phyloP scores from a whole-genome alignment of 208 protist species.

The Crithidia sp. region DNA sequence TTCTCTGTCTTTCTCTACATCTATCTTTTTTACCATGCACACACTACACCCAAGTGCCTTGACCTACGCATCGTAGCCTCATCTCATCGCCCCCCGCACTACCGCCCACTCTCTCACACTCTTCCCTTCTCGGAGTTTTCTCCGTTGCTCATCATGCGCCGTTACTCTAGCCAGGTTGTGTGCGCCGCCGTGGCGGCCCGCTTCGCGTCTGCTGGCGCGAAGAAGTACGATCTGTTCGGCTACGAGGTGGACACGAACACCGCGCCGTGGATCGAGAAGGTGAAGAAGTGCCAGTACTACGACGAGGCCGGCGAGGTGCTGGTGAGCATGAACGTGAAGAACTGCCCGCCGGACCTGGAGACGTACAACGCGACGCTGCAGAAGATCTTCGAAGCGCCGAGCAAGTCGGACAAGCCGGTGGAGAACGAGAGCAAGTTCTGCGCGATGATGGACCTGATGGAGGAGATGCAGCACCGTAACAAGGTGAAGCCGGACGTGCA shows the following conservation, averaged over 20 bases:
- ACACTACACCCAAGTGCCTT: too few relatives aligned
- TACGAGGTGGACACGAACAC: conserved; percentile 90
- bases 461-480: conserved; percentile 91
- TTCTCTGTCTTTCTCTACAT: conserved; percentile 1
- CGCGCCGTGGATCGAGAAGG: conserved; percentile 83
- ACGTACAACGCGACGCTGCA: conserved; percentile 90
- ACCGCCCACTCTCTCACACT: neutral
- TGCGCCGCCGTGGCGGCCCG: conserved; percentile 57
- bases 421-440: conserved; percentile 91
- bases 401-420: conserved; percentile 69
- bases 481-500: conserved; percentile 87
- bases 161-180: conserved; percentile 65
- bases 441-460: conserved; percentile 90
- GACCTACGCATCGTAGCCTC: neutral
- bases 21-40: neutral
- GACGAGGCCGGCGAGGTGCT: conserved; percentile 90
- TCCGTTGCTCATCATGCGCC: conserved; percentile 56
- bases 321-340: conserved; percentile 91
- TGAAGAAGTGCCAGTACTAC: conserved; percentile 85
- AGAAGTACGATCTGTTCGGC: conserved; percentile 89
- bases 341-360: conserved; percentile 88
- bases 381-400: conserved; percentile 76
- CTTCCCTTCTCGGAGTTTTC: neutral
- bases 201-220: conserved; percentile 51
- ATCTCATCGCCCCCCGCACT: neutral